phyloP scores from a whole-genome alignment of 345 rosid genomes.

The Cardamine occulta region DNA sequence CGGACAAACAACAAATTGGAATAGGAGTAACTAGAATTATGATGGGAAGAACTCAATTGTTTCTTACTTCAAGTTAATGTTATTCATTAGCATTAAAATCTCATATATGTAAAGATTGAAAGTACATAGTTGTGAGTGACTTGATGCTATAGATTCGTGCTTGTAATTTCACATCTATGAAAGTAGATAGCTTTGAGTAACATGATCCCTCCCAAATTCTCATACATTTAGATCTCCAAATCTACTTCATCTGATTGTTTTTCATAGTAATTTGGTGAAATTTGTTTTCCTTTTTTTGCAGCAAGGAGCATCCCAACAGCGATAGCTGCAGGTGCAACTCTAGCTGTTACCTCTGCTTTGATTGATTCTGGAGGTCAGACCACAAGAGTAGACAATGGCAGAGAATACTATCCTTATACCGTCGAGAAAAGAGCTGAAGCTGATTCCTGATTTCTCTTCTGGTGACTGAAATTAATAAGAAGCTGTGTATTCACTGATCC shows the following conservation, averaged over 20 bases:
- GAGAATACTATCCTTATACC: constrained; percentile 92
- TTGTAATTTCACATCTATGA: not conserved
- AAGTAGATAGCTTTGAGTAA: not conserved
- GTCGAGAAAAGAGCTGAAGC: constrained; percentile 74
- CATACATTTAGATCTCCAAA: not conserved
- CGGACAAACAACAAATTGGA: not conserved
- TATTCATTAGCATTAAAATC: not conserved
- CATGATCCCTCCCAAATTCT: not conserved
- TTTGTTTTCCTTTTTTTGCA: constrained; percentile 32
- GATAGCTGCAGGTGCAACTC: constrained; percentile 81
- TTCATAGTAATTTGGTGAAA: too few relatives aligned
- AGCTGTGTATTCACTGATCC: constrained; percentile 36
- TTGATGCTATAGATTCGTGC: not conserved
- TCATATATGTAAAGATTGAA: not conserved
- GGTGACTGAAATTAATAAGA: constrained; percentile 28
- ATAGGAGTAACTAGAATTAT: too few relatives aligned
- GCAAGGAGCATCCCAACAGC: constrained; percentile 89
- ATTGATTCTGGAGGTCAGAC: constrained; percentile 95
- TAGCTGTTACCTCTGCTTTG: constrained; percentile 79
- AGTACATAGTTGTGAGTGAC: constrained; percentile 1
- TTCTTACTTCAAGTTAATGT: not conserved
- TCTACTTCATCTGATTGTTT: not conserved
- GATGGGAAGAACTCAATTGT: not conserved
- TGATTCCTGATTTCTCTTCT: constrained; percentile 50
- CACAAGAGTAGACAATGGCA: constrained; percentile 82